Evolutionary conservation across 139 green algal species (phyloP), one percentile per base, ranked within the genome.

Genomic region (Chlorella ohadii): DNA sequence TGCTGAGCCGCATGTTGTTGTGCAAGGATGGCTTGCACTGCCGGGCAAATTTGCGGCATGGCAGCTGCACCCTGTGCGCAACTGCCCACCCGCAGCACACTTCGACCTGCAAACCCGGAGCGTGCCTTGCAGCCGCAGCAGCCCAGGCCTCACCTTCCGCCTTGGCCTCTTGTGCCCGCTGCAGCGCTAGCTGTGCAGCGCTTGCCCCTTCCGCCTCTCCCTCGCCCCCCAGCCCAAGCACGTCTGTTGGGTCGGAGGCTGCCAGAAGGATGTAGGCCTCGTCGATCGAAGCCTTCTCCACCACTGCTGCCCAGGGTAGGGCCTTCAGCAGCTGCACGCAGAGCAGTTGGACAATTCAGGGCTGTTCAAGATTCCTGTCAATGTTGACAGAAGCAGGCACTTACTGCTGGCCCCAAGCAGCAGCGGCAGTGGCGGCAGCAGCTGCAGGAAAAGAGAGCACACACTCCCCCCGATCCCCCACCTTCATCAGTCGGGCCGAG

Each of bases 281-380:
- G 75, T 95, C 92, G 41, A 95, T 95, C 34, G 77, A 90, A 0
- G 91, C 91, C 67, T 90, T 88, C 84, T 95, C 91, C 59, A 95
- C 78, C 39, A 90, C 83, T 0, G 51, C 65, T 0, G 77, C 73
- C 64, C 81, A 71, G 31, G 66, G 59, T 38, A 86, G 84, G 28
- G 73, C 61, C 20, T 61, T 27, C 38, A 87, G 79, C 70, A 88
- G 82, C 67, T 94, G 88, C 4, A 38, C 72, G 76, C 70, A 38
- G 38, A 9, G 15, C 19, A 55, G 67, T 7, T 33, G 23, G 33
- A 23, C 36, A 55, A 3, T 38, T 15, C 34, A 17, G 67, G 28
- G 2, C 22, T 1, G 22, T 28, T 9, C 59, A 66, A 23, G 22
- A 33, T 2, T 16, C 27, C 59, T n/a, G n/a, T n/a, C n/a, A n/a